Evolutionary conservation across 2,329 filamentous ascomycete species (phyloP).

Genomic region (Colletotrichum plurivorum): DNA sequence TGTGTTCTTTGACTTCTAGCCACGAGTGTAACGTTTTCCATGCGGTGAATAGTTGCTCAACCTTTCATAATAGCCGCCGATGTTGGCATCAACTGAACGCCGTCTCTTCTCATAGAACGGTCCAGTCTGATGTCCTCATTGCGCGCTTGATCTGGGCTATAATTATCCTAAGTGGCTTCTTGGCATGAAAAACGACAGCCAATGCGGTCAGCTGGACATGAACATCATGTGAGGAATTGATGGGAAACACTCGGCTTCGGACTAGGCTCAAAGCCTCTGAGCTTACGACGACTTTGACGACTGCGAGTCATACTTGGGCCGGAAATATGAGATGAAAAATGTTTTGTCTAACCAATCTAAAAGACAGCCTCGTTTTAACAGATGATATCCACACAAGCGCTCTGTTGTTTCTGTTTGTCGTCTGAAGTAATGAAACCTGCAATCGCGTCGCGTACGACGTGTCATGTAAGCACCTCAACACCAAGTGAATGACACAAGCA

Average conservation of each 20-base stretch:
- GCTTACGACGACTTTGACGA: conserved; percentile 4
- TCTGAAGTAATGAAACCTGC: conserved; percentile 14
- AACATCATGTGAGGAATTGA: background rate
- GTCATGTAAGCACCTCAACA: background rate
- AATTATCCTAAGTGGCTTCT: no score
- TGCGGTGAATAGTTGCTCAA: no score
- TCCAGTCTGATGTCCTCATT: no score
- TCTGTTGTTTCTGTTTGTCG: background rate
- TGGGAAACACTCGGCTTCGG: background rate
- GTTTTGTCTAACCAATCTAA: background rate
- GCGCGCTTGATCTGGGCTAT: no score
- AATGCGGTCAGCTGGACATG: background rate
- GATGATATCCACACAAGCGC: background rate
- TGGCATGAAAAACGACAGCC: no score
- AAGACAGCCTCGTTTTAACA: conserved; percentile 14
- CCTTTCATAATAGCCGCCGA: no score
- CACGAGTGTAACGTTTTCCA: no score
- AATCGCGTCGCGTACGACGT: background rate
- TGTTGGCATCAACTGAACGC: no score
- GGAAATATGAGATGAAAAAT: conserved; percentile 4
- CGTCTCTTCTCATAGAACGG: no score
- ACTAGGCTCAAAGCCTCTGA: background rate
- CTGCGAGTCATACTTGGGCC: conserved; percentile 8
- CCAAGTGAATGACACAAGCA: background rate
- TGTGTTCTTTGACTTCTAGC: no score